Conservation (phyloP, 2,329 filamentous ascomycete species). For the Colletotrichum acutatum region DNA sequence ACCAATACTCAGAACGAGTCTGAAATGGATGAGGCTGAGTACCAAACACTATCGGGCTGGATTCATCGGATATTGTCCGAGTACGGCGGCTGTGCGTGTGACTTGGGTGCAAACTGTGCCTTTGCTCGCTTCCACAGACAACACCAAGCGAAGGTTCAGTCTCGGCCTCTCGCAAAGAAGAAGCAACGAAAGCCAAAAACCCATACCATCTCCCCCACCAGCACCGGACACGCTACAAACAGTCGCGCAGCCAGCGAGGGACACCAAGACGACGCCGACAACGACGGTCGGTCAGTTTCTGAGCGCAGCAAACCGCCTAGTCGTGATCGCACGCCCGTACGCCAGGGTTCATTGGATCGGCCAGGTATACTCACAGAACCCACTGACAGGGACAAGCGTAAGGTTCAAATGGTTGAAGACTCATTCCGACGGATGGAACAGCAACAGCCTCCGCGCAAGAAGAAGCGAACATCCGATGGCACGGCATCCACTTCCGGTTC, state of each 20-base stretch:
- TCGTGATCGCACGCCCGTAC: slow-evolving; percentile 71
- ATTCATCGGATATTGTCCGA: slow-evolving; percentile 78
- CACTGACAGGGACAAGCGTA: slow-evolving; percentile 74
- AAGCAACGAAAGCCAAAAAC: slow-evolving; percentile 66
- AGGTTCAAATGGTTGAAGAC: slow-evolving; percentile 74
- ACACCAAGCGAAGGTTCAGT: slow-evolving; percentile 60
- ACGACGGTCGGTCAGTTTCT: slow-evolving; percentile 62
- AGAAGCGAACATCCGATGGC: slow-evolving; percentile 71
- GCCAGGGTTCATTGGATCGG: slow-evolving; percentile 70
- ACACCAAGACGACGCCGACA: slow-evolving; percentile 65
- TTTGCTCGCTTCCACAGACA: slow-evolving; percentile 72
- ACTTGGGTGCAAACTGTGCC: slow-evolving; percentile 70
- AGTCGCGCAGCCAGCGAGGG: slow-evolving; percentile 74
- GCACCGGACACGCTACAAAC: slow-evolving; percentile 70
- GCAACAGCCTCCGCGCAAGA: slow-evolving; percentile 66
- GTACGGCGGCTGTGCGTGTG: slow-evolving; percentile 83
- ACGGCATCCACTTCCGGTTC: slow-evolving; percentile 38
- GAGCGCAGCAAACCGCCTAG: slow-evolving; percentile 73
- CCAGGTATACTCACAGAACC: slow-evolving; percentile 71
- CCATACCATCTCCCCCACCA: slow-evolving; percentile 69
- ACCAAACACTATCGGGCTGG: slow-evolving; percentile 70
- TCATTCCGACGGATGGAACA: slow-evolving; percentile 72
- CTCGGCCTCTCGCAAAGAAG: slow-evolving; percentile 56
- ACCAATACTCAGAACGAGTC: slow-evolving; percentile 58
- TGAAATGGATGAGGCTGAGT: slow-evolving; percentile 69